Percentiles rank a stretch among this genome's conserved stretches.
Evolutionary conservation across 192 early-diverging fungal genomes (phyloP).

Genomic region (Coemansia sp.): DNA sequence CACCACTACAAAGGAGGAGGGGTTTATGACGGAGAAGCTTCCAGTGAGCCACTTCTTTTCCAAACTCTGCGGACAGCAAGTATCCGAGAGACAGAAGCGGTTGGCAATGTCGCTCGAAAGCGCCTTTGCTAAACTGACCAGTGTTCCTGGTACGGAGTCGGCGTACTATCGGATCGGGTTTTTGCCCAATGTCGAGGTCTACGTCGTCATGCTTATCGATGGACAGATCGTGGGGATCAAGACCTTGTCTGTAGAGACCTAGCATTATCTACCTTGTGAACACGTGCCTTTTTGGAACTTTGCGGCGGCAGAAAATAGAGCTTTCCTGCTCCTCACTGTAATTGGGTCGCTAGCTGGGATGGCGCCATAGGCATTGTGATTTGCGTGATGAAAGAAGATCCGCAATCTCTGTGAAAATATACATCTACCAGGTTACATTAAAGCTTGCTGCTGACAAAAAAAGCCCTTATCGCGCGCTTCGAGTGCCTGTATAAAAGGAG

Average conservation of each 20-base stretch:
- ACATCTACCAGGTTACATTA: background rate
- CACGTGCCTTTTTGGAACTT: no score
- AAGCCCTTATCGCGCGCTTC: background rate
- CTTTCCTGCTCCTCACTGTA: background rate
- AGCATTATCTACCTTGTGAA: background rate
- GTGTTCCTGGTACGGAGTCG: conserved; percentile 16
- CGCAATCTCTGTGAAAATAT: background rate
- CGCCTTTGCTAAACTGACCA: conserved; percentile 16
- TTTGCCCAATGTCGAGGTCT: conserved; percentile 43
- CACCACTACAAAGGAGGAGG: conserved; percentile 16
- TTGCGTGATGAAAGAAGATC: background rate
- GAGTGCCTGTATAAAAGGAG: background rate
- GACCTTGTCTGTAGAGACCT: conserved; percentile 48
- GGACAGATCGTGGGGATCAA: conserved; percentile 48
- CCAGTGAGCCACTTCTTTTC: conserved; percentile 25
- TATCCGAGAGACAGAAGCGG: conserved; percentile 28
- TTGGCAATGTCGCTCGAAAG: conserved; percentile 30
- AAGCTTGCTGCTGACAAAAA: background rate
- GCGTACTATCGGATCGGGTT: conserved; percentile 48
- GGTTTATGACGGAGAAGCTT: conserved; percentile 38
- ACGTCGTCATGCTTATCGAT: conserved; percentile 52
- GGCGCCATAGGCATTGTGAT: conserved; percentile 31
- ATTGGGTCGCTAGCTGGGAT: background rate
- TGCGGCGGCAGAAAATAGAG: no score
- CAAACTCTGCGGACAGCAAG: conserved; percentile 35